These are phyloP conservation scores for Ustilago nuda DNA, from an alignment of 1,284 basidiomycete species.

Conservation along the genomic window DNA sequence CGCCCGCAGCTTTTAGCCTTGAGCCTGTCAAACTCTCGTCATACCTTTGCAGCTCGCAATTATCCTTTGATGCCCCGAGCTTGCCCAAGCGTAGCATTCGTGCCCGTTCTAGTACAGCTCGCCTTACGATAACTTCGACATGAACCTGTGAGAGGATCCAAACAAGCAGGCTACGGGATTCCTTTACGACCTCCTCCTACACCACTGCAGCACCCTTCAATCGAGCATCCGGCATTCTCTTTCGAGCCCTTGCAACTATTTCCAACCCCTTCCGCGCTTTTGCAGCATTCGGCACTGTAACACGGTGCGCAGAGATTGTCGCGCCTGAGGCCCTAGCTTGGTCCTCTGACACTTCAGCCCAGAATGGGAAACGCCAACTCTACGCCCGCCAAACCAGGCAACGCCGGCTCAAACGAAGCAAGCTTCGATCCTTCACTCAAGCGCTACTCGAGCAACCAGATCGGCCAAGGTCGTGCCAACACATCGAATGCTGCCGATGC, in stretches of 20 bases:
- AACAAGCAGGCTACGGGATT: neutral
- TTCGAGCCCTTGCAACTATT: neutral
- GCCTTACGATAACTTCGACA: slow-evolving; percentile 4
- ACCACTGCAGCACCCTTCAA: neutral
- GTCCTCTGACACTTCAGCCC: neutral
- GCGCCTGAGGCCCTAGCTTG: neutral
- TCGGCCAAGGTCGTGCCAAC: slow-evolving; percentile 5
- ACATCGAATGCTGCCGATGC: slow-evolving; percentile 3
- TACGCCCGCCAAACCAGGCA: slow-evolving; percentile 23
- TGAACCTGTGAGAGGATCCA: slow-evolving; percentile 8
- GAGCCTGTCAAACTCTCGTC: neutral
- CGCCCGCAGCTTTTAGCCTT: neutral
- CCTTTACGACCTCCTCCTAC: neutral
- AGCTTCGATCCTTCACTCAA: slow-evolving; percentile 23
- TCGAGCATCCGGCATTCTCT: neutral
- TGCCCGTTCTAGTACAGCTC: neutral
- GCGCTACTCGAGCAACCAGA: slow-evolving; percentile 30
- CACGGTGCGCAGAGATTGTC: too few relatives aligned
- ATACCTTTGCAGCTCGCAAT: neutral
- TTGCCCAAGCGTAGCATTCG: neutral
- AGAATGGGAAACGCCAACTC: slow-evolving; percentile 49
- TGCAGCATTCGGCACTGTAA: too few relatives aligned
- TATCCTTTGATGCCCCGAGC: slow-evolving; percentile 1
- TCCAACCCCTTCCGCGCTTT: neutral
- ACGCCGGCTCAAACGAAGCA: slow-evolving; percentile 11